Base-by-base conservation (phyloP, 441 rosid genomes). In the Eutrema salsugineum region DNA sequence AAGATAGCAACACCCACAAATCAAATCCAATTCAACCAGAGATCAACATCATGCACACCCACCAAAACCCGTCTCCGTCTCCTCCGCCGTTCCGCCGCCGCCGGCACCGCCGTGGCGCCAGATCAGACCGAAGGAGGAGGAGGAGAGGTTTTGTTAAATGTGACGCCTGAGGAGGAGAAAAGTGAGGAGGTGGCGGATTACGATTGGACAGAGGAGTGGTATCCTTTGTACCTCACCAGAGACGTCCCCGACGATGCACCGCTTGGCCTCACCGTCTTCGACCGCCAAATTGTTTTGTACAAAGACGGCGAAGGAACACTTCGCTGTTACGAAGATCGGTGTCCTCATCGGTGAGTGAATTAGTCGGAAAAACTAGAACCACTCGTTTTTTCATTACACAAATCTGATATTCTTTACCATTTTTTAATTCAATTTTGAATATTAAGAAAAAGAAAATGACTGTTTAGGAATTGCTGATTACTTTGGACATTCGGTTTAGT, bases 141-240 rank as follows among this genome's bases (percentile, higher is more conserved):
- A 72, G 36, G 70, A 70, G 76, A 79, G 56, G 65, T 51, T 65
- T 64, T 77, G 53, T 5, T 77, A 15, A 77, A 50, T 50, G 30
- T 30, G 35, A 43, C 22, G 5, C 49, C 76, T 20, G 71, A 69
- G 42, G 87, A 82, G 27, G 84, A 86, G 47, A 79, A 70, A 55
- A 64, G 53, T 53, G 69, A 20, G 17, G 87, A 38, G 11, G 87
- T 76, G 79, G 88, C 80, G 1, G 82, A 80, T 19, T 94, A 91
- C 66, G 86, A 94, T 68, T 94, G 98, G 98, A 84, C 84, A 5
- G 88, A 94, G 72, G 98, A 94, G 38, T 90, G 99, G 97, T 94
- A 94, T 68, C 99, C 97, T 8, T 82, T 94, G 79, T 94, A 94
- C 67, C 91, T 94, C n/a, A 75, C 94, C 22, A 81, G 72, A 69